These are phyloP conservation scores for Aspergillus candidus DNA, from an alignment of 2,329 filamentous ascomycete species.

Conservation along the genomic window DNA sequence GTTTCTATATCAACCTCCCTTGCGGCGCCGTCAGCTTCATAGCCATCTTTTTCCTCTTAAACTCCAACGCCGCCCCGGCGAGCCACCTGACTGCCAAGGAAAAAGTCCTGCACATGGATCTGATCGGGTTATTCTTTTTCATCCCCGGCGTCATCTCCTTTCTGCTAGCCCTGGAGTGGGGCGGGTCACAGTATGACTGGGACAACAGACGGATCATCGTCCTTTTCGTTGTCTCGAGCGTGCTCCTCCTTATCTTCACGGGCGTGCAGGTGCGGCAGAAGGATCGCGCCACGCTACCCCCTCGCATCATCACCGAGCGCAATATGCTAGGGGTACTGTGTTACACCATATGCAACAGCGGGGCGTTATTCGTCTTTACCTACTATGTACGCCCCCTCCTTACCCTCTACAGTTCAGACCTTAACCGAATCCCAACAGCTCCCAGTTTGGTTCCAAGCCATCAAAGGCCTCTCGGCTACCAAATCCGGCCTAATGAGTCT, in stretches of 20 bases:
- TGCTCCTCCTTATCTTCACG: conserved; percentile 23
- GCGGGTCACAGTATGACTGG: conserved; percentile 36
- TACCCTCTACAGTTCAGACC: too few relatives aligned
- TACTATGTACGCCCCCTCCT: conserved; percentile 17
- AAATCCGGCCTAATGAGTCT: conserved; percentile 22
- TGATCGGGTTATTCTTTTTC: conserved; percentile 28
- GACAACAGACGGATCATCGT: conserved; percentile 34
- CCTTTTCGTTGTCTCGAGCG: conserved; percentile 38
- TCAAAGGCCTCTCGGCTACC: conserved; percentile 20
- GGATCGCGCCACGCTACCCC: conserved; percentile 3
- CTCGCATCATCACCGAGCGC: not conserved
- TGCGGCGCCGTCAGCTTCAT: conserved; percentile 34
- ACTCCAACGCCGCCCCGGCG: conserved; percentile 29
- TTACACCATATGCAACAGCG: conserved; percentile 2
- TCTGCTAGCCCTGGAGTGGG: conserved; percentile 23
- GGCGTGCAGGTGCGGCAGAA: not conserved
- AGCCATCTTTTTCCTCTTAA: conserved; percentile 44
- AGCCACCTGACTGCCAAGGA: conserved; percentile 18
- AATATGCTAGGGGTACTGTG: conserved; percentile 4
- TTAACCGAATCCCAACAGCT: not conserved
- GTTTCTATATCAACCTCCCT: conserved; percentile 40
- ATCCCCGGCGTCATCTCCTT: conserved; percentile 5
- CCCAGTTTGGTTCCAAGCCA: conserved; percentile 24
- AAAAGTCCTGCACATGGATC: conserved; percentile 28
- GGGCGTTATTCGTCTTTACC: not conserved